Conservation (phyloP, 768 basidiomycete genomes). For the Obba rivulosa region DNA sequence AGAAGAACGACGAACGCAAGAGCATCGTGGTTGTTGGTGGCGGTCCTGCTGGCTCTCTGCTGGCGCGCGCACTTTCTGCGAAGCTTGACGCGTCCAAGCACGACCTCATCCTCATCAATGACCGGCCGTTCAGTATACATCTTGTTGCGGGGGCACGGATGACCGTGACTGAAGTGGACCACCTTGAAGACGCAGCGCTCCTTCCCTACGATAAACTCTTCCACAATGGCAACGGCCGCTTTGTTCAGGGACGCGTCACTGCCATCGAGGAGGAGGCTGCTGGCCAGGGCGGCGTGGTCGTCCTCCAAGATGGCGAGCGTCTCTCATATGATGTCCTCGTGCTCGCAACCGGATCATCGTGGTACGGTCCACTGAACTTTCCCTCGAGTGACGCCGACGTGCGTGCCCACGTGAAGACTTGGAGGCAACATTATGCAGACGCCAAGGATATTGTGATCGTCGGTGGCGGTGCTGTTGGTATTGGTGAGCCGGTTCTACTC, state of each 20-base stretch:
- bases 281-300: slow-evolving; percentile 40
- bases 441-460: slow-evolving; percentile 29
- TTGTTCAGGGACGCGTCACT: slow-evolving; percentile 28
- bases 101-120: slow-evolving; percentile 50
- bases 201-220: slow-evolving; percentile 51
- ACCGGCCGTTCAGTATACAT: slow-evolving; percentile 44
- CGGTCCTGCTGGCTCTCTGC: slow-evolving; percentile 44
- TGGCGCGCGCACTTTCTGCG: slow-evolving; percentile 43
- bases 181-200: slow-evolving; percentile 39
- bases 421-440: slow-evolving; percentile 25
- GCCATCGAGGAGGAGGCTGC: slow-evolving; percentile 28
- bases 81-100: slow-evolving; percentile 43
- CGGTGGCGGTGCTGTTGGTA: slow-evolving; percentile 34
- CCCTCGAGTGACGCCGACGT: slow-evolving; percentile 29
- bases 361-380: slow-evolving; percentile 44
- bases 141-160: slow-evolving; percentile 51
- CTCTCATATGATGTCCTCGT: slow-evolving; percentile 53
- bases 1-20: slow-evolving; percentile 16
- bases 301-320: slow-evolving; percentile 43
- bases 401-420: slow-evolving; percentile 17
- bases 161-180: slow-evolving; percentile 38
- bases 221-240: slow-evolving; percentile 38
- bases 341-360: slow-evolving; percentile 52
- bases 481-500: slow-evolving; percentile 29
- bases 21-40: slow-evolving; percentile 52